phyloP scores from a whole-genome alignment of 352 stramenopile species.

The Phytophthora multivora region DNA sequence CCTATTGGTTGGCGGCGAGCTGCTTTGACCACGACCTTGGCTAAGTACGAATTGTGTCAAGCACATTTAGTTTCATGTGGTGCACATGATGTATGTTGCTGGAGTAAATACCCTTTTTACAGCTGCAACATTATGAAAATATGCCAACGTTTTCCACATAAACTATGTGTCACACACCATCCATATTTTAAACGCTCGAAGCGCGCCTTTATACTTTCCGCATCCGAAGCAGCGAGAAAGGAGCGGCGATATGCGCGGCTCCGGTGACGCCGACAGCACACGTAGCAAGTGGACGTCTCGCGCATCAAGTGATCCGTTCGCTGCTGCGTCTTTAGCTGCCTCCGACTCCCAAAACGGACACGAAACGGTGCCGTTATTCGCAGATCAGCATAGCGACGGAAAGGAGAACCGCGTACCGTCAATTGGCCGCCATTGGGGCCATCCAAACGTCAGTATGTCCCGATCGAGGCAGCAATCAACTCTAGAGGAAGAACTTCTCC shows the following conservation, averaged over 20 bases:
- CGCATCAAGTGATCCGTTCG: slow-evolving; percentile 34
- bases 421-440: slow-evolving; percentile 5
- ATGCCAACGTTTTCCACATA: not conserved
- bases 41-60: slow-evolving; percentile 27
- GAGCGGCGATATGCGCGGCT: slow-evolving; percentile 16
- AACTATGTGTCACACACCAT: slow-evolving; percentile 1
- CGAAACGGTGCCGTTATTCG: slow-evolving; percentile 17
- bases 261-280: slow-evolving; percentile 7
- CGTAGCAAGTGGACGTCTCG: slow-evolving; percentile 37
- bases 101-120: slow-evolving; percentile 33
- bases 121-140: slow-evolving; percentile 4
- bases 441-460: slow-evolving; percentile 29
- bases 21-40: slow-evolving; percentile 3
- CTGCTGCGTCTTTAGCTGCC: not conserved
- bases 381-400: slow-evolving; percentile 11
- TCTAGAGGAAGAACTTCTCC: not conserved
- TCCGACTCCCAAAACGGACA: slow-evolving; percentile 2
- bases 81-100: slow-evolving; percentile 2
- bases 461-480: slow-evolving; percentile 4
- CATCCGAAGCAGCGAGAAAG: not conserved
- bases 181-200: slow-evolving; percentile 26
- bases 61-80: not conserved
- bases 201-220: slow-evolving; percentile 5
- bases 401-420: slow-evolving; percentile 37
- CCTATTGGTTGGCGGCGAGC: slow-evolving; percentile 43